These are phyloP conservation scores for Pseudofabraea citricarpa DNA, from an alignment of 2,329 filamentous ascomycete species.

Conservation along the genomic window DNA sequence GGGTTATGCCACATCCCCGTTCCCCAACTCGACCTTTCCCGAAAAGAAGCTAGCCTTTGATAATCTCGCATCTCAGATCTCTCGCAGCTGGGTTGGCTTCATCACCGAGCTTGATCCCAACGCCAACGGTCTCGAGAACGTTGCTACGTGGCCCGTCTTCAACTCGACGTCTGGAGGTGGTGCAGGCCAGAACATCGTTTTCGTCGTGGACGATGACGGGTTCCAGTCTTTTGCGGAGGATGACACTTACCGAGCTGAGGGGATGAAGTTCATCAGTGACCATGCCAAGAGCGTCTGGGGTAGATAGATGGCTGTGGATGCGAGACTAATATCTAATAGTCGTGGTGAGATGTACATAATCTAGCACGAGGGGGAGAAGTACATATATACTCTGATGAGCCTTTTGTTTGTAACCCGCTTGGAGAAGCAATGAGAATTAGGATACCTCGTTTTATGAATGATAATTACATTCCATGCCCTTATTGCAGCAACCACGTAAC, in stretches of 20 bases:
- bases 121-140: not conserved
- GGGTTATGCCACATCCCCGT: slow-evolving; percentile 37
- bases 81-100: slow-evolving; percentile 3
- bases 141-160: slow-evolving; percentile 5
- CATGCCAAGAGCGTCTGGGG: not conserved
- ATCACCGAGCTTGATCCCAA: slow-evolving; percentile 4
- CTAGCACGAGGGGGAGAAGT: no score
- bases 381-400: no score
- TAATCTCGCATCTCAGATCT: not conserved
- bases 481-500: no score
- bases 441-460: no score
- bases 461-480: no score
- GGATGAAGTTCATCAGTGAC: slow-evolving; percentile 1
- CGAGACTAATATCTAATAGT: no score
- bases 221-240: slow-evolving; percentile 9
- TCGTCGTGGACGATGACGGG: slow-evolving; percentile 7
- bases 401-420: no score
- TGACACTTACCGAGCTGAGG: not conserved
- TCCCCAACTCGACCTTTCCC: slow-evolving; percentile 14
- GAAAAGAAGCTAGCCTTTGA: not conserved
- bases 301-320: no score
- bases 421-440: no score
- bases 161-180: slow-evolving; percentile 1
- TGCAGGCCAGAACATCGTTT: slow-evolving; percentile 1
- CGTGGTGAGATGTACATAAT: no score